Evolutionary conservation across 495 filamentous ascomycete species (phyloP).

Genomic region (Hypoxylon perforatum): DNA sequence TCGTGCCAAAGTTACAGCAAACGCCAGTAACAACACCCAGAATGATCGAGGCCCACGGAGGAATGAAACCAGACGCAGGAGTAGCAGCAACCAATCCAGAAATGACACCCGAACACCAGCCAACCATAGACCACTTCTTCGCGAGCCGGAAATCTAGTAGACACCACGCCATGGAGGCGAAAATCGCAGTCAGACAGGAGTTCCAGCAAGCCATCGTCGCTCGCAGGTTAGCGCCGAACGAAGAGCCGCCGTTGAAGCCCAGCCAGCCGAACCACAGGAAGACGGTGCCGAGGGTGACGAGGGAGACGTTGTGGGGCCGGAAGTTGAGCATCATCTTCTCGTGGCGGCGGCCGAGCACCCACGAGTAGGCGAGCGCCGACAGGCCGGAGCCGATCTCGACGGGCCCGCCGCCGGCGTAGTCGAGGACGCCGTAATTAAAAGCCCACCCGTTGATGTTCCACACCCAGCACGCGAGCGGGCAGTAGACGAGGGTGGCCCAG

Average conservation of each 20-base stretch:
- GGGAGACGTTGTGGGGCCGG: conserved; percentile 96
- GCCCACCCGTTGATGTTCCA: conserved; percentile 97
- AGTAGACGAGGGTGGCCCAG: conserved; percentile 98
- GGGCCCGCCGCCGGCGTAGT: conserved; percentile 96
- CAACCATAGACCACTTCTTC: conserved; percentile 99
- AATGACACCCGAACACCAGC: conserved; percentile 96
- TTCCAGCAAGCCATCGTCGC: conserved; percentile 99
- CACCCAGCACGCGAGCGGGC: conserved; percentile 92
- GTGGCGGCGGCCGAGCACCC: conserved; percentile 94
- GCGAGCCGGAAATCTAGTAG: conserved; percentile 95
- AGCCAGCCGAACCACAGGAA: conserved; percentile 99
- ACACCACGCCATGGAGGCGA: conserved; percentile 90
- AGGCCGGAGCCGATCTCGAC: conserved; percentile 97
- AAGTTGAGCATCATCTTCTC: conserved; percentile 99
- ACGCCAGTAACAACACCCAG: conserved; percentile 87
- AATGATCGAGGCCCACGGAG: conserved; percentile 88
- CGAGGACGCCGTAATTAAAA: conserved; percentile 89
- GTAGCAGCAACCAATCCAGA: conserved; percentile 91
- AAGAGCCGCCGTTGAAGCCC: conserved; percentile 96
- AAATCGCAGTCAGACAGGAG: conserved; percentile 90
- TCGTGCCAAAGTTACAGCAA: conserved; percentile 94
- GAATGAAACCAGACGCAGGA: conserved; percentile 86
- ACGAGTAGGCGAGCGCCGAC: conserved; percentile 92
- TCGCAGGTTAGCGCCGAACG: conserved; percentile 94
- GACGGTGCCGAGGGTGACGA: conserved; percentile 94